Base-by-base conservation (phyloP, 768 basidiomycete species). In the Gelatoporia subvermispora region DNA sequence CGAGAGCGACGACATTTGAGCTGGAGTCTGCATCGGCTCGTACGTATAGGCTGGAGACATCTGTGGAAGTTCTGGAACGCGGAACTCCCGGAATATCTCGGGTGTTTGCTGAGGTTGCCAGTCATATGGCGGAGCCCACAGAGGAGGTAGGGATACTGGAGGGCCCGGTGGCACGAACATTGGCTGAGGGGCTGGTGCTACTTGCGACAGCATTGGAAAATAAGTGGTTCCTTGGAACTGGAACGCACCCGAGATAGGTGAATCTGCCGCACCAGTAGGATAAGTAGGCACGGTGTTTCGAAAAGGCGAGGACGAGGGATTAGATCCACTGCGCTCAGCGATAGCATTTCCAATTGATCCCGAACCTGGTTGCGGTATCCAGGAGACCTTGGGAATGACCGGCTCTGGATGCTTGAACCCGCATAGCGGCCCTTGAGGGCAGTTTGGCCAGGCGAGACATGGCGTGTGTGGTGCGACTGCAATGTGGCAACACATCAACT, bases 381-480 rank as follows among this genome's bases (percentile, higher is more conserved):
- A 45, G 42, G 34, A 35, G 11, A 45, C 54, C 44, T 51, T 39
- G 18, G 56, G 46, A 38, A 64, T 57, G 25, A 59, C 47, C 15
- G 62, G 55, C 47, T 59, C 58, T 16, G 57, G 62, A 35, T 61
- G 65, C 55, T 64, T 65, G 55, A 59, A 69, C 39, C 55, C 63
- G 50, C 59, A 65, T 48, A 41, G 53, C 7, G 54, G 50, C 11
- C 58, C 54, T 24, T 55, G 49, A 11, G 53, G 31, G 47, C 65
- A 70, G 20, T 60, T 61, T 8, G 64, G 58, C 68, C 68, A 68
- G 4, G 52, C 51, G 5, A 64, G 61, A 40, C 70, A 71, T 3
- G 69, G 68, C 1, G 68, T 70, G 47, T 71, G 65, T 25, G 57
- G 60, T 21, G 65, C 54, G 48, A 69, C 70, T 72, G 36, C 16